Base-by-base conservation (phyloP, 2,329 filamentous ascomycete species). In the Blastomyces gilchristii region DNA sequence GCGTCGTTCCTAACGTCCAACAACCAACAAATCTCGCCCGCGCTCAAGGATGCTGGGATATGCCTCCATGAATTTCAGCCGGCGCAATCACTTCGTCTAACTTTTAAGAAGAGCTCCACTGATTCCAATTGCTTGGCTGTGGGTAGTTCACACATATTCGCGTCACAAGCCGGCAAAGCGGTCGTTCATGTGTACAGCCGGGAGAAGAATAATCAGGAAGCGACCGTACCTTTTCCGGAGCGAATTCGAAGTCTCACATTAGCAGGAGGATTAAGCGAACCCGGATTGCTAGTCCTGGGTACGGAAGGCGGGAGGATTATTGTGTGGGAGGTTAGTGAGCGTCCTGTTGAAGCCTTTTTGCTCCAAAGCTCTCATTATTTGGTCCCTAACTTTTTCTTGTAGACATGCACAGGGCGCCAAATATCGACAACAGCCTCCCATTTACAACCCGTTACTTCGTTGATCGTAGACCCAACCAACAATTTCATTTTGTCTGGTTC, bases 41-140 rank as follows among this genome's bases (percentile, higher is more conserved):
- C 81, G 37, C 77, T 83, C 61, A 85, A 93, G 76, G 91, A 97
- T 77, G 87, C 91, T 59, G 91, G 90, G 69, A 91, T 97, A 72
- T 94, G 95, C 77, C 76, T 89, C 63, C 89, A 96, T 75, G 87
- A 91, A 66, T 83, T 91, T 69, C 88, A 91, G 70, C 92, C 92
- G 50, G 83, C 87, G 62, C 84, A 87, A 67, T 82, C 85, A n/a
- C 84, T 91, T 72, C 87, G 88, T 71, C 81, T 85, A 66, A 83
- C 87, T 58, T 92, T 94, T 82, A 97, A 97, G 82, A 97, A 96
- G 79, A 96, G 90, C 79, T 89, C 90, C 18, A 86, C 87, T n/a
- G 82, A 87, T 34, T 80, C 83, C 63, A 90, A 93, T 74, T 88
- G 90, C 69, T 79, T 99, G 62, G 92, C 91, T 39, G 82, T 92